Conservation (phyloP, 2,329 filamentous ascomycete genomes). For the Aspergillus ustus region DNA sequence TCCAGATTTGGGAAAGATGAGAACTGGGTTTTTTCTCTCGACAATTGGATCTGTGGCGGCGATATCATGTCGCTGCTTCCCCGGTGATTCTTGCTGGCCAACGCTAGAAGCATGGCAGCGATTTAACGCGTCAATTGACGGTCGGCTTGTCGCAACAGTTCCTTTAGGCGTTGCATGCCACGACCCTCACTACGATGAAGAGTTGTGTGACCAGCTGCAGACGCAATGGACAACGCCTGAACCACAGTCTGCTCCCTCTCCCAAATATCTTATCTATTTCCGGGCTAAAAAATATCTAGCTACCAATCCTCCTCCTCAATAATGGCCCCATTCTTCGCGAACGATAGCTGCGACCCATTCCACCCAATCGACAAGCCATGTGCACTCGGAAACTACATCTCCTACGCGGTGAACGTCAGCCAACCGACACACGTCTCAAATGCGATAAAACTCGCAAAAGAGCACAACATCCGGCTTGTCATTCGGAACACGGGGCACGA, state of each 20-base stretch:
- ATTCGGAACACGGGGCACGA: conserved; percentile 50
- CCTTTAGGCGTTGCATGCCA: conserved; percentile 62
- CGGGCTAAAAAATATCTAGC: conserved; percentile 2
- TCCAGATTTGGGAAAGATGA: too few relatives aligned
- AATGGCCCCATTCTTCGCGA: conserved; percentile 21
- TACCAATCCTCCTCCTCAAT: conserved; percentile 18
- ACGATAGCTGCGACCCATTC: conserved; percentile 19
- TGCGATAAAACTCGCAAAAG: conserved; percentile 29
- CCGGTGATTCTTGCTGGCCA: conserved; percentile 62
- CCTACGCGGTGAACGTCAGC: conserved; percentile 43
- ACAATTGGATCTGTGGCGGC: background rate
- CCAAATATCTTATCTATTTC: too few relatives aligned
- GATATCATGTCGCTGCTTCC: conserved; percentile 52
- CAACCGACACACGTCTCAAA: conserved; percentile 29
- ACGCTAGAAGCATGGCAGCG: conserved; percentile 49
- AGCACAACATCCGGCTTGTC: conserved; percentile 51
- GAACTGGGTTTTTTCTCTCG: background rate
- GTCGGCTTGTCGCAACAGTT: conserved; percentile 56
- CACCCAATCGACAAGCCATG: conserved; percentile 32
- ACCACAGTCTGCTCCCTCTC: conserved; percentile 44
- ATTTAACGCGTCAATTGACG: conserved; percentile 59
- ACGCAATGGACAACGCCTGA: conserved; percentile 51
- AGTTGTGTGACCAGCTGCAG: conserved; percentile 48
- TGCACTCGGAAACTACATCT: conserved; percentile 34
- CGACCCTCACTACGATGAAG: conserved; percentile 51